These are phyloP conservation scores for Gelatoporia subvermispora DNA, from an alignment of 768 basidiomycete species.

Conservation along the genomic window DNA sequence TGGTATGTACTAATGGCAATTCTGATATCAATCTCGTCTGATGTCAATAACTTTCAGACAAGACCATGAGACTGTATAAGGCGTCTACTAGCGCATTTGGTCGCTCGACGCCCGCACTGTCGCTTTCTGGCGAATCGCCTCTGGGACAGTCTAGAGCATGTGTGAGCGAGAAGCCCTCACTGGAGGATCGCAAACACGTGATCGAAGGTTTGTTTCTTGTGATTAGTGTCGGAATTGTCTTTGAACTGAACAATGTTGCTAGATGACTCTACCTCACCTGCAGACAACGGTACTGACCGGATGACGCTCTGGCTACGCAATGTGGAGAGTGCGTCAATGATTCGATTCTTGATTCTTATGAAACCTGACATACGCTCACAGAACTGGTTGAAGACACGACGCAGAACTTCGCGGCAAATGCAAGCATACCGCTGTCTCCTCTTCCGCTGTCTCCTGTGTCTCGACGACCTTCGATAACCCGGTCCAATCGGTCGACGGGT, in stretches of 20 bases:
- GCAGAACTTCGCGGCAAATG: slow-evolving; percentile 61
- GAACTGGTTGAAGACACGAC: slow-evolving; percentile 81
- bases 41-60: slow-evolving; percentile 37
- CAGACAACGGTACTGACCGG: slow-evolving; percentile 49
- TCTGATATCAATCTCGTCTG: not conserved
- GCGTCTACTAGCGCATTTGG: slow-evolving; percentile 37
- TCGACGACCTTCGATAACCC: slow-evolving; percentile 36
- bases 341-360: not conserved
- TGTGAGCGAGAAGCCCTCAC: slow-evolving; percentile 33
- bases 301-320: slow-evolving; percentile 81
- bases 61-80: slow-evolving; percentile 64
- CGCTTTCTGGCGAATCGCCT: slow-evolving; percentile 34
- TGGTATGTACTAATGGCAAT: slow-evolving; percentile 36
- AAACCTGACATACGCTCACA: slow-evolving; percentile 24
- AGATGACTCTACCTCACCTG: too few relatives aligned
- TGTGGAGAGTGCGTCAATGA: slow-evolving; percentile 64
- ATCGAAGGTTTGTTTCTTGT: slow-evolving; percentile 35
- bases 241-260: too few relatives aligned
- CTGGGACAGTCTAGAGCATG: slow-evolving; percentile 21
- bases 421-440: slow-evolving; percentile 47
- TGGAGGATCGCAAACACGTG: slow-evolving; percentile 44
- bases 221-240: not conserved
- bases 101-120: slow-evolving; percentile 39
- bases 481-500: slow-evolving; percentile 33
- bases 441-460: slow-evolving; percentile 59